Conservation (phyloP, 768 basidiomycete species). For the Mrakia frigida region DNA sequence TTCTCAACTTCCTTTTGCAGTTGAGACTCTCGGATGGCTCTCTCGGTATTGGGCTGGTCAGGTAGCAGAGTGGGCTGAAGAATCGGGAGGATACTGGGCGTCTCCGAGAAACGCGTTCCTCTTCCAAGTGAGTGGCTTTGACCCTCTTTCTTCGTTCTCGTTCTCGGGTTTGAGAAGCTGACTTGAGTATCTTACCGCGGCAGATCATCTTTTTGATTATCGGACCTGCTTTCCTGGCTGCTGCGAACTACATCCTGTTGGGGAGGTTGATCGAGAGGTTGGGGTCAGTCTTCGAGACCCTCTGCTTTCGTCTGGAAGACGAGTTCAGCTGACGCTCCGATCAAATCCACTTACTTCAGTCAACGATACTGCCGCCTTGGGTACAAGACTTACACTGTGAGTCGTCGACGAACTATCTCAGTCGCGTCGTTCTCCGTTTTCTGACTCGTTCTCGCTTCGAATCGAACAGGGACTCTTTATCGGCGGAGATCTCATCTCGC, state of each 20-base stretch:
- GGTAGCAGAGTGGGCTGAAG: background rate
- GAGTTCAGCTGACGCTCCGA: background rate
- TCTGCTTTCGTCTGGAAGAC: background rate
- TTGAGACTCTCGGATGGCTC: constrained; percentile 10
- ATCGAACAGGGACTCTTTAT: background rate
- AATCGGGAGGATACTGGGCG: background rate
- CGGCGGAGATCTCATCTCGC: background rate
- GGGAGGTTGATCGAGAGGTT: background rate
- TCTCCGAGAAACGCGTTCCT: background rate
- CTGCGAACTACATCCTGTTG: background rate
- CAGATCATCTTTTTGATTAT: constrained; percentile 2
- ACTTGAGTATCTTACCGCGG: background rate
- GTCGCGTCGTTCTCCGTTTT: too few relatives aligned
- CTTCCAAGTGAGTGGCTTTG: background rate
- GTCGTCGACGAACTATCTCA: too few relatives aligned
- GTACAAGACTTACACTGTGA: background rate
- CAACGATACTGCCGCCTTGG: background rate
- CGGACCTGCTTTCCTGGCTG: constrained; percentile 3
- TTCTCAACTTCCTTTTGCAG: background rate
- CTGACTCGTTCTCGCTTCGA: too few relatives aligned
- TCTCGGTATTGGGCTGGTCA: background rate
- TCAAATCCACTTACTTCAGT: background rate
- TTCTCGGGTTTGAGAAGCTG: background rate
- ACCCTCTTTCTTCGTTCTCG: background rate
- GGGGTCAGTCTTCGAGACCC: background rate